Base-by-base conservation (phyloP, 352 stramenopile species). In the Phytopythium oedochilum region DNA sequence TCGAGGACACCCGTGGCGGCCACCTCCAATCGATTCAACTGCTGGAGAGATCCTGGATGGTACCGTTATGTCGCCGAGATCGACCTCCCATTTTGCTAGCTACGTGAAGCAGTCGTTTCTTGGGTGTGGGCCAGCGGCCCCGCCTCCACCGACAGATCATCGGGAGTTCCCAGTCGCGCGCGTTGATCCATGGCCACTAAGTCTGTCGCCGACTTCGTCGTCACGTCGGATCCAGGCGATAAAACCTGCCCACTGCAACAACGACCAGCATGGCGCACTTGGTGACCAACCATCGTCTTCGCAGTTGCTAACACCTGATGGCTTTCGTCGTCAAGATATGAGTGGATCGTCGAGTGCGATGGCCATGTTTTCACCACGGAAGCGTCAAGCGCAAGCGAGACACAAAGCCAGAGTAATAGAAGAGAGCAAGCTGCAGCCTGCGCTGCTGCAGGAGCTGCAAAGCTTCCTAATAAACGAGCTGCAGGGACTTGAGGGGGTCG, bases 401-500 rank as follows among this genome's bases (percentile, higher is more conserved):
- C 42, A 59, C 2, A 59, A 59, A 20, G 34, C 53, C 5, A n/a
- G 35, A n/a, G 2, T 35, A 8, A 34, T 59, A 2, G 53, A 59
- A 20, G 53, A 59, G 53, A 59, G 42, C 42, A 59, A 59, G 29
- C 22, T 45, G 22, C 42, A 59, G 26, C 70, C 75, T 10, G 52
- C 61, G 29, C 36, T 83, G 28, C 48, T 86, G 2, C 75, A 86
- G 42, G 73, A 83, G 49, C 42, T 86, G 7, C 44, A 80, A 15
- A 38, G 53, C 7, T 78, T 78, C 23, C 34, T 86, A 23, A 35
- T 60, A 2, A 12, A 35, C 3, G 70, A 80, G 25, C 54, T 86
- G 0, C 51, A 60, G 17, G 34, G 54, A 15, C 17, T 28, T 1
- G 22, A 60, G 14, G n/a, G 67, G 23, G 25, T 12, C n/a, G 55